These are phyloP conservation scores for Podila epigama DNA, from an alignment of 192 early-diverging fungal species.

Conservation along the genomic window DNA sequence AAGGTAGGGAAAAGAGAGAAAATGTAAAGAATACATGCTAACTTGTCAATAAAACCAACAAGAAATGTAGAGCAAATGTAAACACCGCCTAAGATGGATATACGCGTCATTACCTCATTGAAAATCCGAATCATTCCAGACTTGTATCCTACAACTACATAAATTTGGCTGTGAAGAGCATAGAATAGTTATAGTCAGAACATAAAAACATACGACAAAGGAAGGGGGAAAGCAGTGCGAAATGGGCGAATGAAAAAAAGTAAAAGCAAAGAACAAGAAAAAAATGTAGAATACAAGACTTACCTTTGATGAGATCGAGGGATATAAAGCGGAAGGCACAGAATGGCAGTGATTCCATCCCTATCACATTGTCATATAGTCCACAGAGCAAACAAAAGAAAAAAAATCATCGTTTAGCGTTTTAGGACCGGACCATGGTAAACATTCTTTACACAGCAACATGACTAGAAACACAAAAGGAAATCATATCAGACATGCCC, in stretches of 20 bases:
- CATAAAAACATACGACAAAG: too few species aligned
- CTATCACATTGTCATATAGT: too few species aligned
- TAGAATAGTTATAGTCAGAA: too few species aligned
- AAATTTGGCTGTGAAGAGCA: conserved; percentile 49
- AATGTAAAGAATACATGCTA: too few species aligned
- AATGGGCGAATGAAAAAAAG: too few species aligned
- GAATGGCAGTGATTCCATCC: conserved; percentile 56
- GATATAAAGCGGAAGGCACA: conserved; percentile 60
- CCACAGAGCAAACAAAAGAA: neutral
- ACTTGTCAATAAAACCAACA: too few species aligned
- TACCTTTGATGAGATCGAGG: conserved; percentile 58
- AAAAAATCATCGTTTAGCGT: too few species aligned
- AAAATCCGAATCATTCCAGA: conserved; percentile 64
- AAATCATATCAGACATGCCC: neutral
- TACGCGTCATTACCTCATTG: conserved; percentile 41
- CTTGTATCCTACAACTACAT: conserved; percentile 60
- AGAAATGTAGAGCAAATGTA: too few species aligned
- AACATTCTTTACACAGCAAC: too few species aligned
- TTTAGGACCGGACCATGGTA: too few species aligned
- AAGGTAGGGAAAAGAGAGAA: neutral
- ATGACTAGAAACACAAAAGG: too few species aligned
- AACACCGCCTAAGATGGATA: neutral
- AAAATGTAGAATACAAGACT: neutral
- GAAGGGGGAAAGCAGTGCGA: too few species aligned
- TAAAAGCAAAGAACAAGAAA: neutral